Conservation (phyloP, 192 early-diverging fungal species). For the Umbelopsis ramanniana region DNA sequence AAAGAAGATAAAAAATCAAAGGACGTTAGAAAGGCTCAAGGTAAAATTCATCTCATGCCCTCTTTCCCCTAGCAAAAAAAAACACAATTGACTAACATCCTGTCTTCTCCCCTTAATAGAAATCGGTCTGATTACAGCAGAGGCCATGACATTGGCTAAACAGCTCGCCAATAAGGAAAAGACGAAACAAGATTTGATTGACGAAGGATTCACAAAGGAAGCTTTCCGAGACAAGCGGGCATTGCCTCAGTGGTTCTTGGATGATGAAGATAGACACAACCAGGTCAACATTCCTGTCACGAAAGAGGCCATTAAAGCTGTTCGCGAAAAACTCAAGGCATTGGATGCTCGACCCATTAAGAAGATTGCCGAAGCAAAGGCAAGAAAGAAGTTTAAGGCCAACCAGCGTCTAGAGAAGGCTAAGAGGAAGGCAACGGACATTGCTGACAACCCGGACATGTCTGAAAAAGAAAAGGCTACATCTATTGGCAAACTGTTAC, state of each 20-base stretch:
- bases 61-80: no score
- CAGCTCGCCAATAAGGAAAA: slow-evolving; percentile 78
- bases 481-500: slow-evolving; percentile 79
- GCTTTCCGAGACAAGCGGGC: slow-evolving; percentile 85
- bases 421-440: slow-evolving; percentile 85
- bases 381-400: slow-evolving; percentile 88
- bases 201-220: slow-evolving; percentile 91
- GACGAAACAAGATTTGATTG: slow-evolving; percentile 82
- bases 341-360: slow-evolving; percentile 98
- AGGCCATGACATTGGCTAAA: slow-evolving; percentile 88
- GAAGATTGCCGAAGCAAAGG: slow-evolving; percentile 98
- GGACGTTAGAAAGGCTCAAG: slow-evolving; percentile 51
- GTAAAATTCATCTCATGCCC: slow-evolving; percentile 21
- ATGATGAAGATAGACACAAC: slow-evolving; percentile 91
- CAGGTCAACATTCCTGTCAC: slow-evolving; percentile 90
- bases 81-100: background rate
- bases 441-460: slow-evolving; percentile 88
- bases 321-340: slow-evolving; percentile 82
- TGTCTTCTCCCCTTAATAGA: slow-evolving; percentile 22
- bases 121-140: slow-evolving; percentile 83
- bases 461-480: slow-evolving; percentile 87
- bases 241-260: slow-evolving; percentile 91
- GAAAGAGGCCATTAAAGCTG: slow-evolving; percentile 91
- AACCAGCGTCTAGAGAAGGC: slow-evolving; percentile 78
- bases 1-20: slow-evolving; percentile 62